phyloP scores from a whole-genome alignment of 306 rosid genomes.

The Citrullus mucosospermus region DNA sequence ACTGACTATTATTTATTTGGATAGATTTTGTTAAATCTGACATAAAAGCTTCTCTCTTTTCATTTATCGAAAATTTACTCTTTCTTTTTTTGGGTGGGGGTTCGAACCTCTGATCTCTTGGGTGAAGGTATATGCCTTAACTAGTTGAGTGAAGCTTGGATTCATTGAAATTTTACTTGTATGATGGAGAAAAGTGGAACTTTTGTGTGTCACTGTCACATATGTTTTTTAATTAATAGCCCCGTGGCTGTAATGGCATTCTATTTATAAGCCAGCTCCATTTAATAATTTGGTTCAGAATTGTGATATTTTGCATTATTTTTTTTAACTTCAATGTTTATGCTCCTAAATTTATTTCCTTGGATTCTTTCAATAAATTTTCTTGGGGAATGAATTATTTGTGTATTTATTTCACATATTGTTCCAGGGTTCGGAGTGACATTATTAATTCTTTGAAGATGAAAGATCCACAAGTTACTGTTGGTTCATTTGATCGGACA shows the following conservation, averaged over 20 bases:
- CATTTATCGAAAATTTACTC: not conserved
- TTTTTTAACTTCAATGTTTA: not conserved
- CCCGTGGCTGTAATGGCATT: not conserved
- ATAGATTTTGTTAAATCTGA: not conserved
- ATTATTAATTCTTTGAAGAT: constrained; percentile 61
- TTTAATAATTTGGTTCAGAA: not conserved
- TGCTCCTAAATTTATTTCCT: constrained; percentile 3
- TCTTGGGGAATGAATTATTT: not conserved
- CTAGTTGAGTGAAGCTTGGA: too few relatives aligned
- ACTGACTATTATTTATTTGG: not conserved
- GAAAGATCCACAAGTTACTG: constrained; percentile 42
- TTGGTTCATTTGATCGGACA: constrained; percentile 79
- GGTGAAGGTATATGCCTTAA: too few relatives aligned
- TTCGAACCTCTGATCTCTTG: too few relatives aligned
- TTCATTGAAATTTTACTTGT: not conserved
- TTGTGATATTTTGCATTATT: not conserved
- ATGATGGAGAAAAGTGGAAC: not conserved
- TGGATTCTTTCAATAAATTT: not conserved
- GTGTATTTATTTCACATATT: constrained; percentile 10
- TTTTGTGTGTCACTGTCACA: not conserved
- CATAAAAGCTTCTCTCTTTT: not conserved
- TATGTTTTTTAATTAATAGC: not conserved
- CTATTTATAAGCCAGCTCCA: not conserved
- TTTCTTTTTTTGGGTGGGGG: too few relatives aligned
- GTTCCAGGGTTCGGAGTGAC: constrained; percentile 69